Percentiles rank a stretch among this genome's conserved stretches.
Conservation (phyloP, 2,329 filamentous ascomycete genomes). For the Trichoderma sp. region DNA sequence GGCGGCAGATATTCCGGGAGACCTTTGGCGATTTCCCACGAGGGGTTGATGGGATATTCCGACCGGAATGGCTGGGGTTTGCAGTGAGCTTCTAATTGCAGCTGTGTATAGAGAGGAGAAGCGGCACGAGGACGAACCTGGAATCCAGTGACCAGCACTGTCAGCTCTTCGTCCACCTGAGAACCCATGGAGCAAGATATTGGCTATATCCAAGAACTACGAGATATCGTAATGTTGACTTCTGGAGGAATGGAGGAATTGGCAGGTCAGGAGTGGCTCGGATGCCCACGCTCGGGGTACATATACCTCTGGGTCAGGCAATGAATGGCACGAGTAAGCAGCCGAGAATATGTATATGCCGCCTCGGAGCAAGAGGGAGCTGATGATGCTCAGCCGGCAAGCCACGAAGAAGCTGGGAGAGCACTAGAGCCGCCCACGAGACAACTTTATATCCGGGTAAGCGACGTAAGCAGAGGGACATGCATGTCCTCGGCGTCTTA, state of each 20-base stretch:
- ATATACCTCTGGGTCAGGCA: not conserved
- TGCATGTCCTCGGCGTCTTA: not conserved
- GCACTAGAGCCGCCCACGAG: not conserved
- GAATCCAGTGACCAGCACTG: constrained; percentile 64
- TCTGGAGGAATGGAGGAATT: not conserved
- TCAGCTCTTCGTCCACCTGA: constrained; percentile 52
- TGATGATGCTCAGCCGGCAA: not conserved
- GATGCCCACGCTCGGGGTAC: not conserved
- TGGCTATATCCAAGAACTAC: constrained; percentile 7
- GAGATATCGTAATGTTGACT: not conserved
- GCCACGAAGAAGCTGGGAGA: not conserved
- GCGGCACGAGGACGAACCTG: constrained; percentile 44
- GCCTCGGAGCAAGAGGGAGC: not conserved
- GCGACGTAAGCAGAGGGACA: constrained; percentile 1
- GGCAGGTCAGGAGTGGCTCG: not conserved
- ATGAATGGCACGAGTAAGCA: not conserved
- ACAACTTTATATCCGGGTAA: not conserved
- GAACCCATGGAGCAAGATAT: constrained; percentile 40
- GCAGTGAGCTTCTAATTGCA: not conserved
- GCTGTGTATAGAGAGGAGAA: not conserved
- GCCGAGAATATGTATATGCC: not conserved
- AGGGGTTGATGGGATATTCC: constrained; percentile 74
- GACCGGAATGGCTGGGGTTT: constrained; percentile 70
- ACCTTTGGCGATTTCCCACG: constrained; percentile 72
- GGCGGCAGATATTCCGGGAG: constrained; percentile 67